These are phyloP conservation scores for Nakazawaea anatomiae DNA, from an alignment of 805 yeast genomes.

Conservation along the genomic window DNA sequence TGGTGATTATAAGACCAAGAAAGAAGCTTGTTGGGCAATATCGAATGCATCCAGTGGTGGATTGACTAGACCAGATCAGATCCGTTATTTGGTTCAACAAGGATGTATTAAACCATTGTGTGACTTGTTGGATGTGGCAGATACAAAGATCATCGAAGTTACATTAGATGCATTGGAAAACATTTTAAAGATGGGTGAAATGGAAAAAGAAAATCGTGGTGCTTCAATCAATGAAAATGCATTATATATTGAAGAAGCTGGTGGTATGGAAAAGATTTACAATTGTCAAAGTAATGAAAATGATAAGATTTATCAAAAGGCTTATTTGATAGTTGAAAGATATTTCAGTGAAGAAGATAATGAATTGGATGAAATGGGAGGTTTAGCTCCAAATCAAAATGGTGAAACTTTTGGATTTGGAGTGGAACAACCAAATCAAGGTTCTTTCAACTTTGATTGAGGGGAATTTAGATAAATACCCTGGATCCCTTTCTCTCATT, in stretches of 20 bases:
- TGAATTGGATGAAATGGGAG: slow-evolving; percentile 60
- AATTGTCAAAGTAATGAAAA: slow-evolving; percentile 89
- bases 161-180: slow-evolving; percentile 94
- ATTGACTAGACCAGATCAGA: slow-evolving; percentile 84
- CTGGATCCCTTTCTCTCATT: neutral
- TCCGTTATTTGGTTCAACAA: slow-evolving; percentile 85
- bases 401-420: slow-evolving; percentile 91
- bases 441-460: slow-evolving; percentile 43
- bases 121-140: slow-evolving; percentile 83
- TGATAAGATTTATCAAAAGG: slow-evolving; percentile 88
- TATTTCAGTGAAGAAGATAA: slow-evolving; percentile 87
- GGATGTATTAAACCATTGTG: slow-evolving; percentile 97
- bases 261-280: slow-evolving; percentile 95
- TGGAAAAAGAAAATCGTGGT: slow-evolving; percentile 76
- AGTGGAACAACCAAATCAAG: slow-evolving; percentile 52
- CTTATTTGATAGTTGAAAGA: slow-evolving; percentile 83
- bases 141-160: slow-evolving; percentile 87
- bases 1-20: slow-evolving; percentile 93
- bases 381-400: slow-evolving; percentile 66
- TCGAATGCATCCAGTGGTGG: slow-evolving; percentile 98
- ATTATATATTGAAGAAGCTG: slow-evolving; percentile 91
- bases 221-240: slow-evolving; percentile 78
- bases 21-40: slow-evolving; percentile 99
- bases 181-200: slow-evolving; percentile 89
- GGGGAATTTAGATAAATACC: neutral